Conservation (phyloP, 306 rosid genomes). For the Morella rubra region DNA sequence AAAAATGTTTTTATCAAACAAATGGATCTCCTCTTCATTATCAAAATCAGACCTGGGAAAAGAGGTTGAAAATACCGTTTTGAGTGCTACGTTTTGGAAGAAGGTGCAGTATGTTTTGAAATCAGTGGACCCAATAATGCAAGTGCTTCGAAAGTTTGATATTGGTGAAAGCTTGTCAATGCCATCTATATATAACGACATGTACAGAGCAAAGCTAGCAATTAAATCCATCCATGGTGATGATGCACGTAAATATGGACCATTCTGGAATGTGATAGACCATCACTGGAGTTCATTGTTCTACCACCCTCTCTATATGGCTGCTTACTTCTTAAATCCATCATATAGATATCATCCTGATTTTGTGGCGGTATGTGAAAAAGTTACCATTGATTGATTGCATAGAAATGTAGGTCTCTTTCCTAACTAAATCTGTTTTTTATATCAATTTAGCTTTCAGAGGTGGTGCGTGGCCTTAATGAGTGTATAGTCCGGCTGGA, state of each 20-base stretch:
- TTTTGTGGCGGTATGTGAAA: slow-evolving; percentile 68
- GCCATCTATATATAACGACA: slow-evolving; percentile 72
- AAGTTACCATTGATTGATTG: slow-evolving; percentile 23
- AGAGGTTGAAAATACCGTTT: slow-evolving; percentile 75
- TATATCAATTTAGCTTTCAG: slow-evolving; percentile 61
- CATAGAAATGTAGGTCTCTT: slow-evolving; percentile 28
- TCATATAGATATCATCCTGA: slow-evolving; percentile 82
- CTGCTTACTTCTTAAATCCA: slow-evolving; percentile 93
- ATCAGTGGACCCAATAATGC: slow-evolving; percentile 81
- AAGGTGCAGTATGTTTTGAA: slow-evolving; percentile 64
- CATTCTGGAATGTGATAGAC: slow-evolving; percentile 87
- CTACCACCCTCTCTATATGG: slow-evolving; percentile 82
- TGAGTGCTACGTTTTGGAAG: slow-evolving; percentile 80
- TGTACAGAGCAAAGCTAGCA: slow-evolving; percentile 78
- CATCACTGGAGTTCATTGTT: slow-evolving; percentile 60
- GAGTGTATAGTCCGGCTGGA: slow-evolving; percentile 88
- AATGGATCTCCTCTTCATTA: slow-evolving; percentile 76
- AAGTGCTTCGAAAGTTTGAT: slow-evolving; percentile 70
- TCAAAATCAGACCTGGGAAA: slow-evolving; percentile 69
- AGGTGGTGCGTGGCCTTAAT: slow-evolving; percentile 81
- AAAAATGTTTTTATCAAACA: slow-evolving; percentile 76
- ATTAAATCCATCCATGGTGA: slow-evolving; percentile 70
- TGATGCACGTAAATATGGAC: slow-evolving; percentile 71
- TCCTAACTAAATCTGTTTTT: slow-evolving; percentile 35
- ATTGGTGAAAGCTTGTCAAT: slow-evolving; percentile 67